phyloP scores from a whole-genome alignment of 1,139 yeast species.

The Taphrina deformans region DNA sequence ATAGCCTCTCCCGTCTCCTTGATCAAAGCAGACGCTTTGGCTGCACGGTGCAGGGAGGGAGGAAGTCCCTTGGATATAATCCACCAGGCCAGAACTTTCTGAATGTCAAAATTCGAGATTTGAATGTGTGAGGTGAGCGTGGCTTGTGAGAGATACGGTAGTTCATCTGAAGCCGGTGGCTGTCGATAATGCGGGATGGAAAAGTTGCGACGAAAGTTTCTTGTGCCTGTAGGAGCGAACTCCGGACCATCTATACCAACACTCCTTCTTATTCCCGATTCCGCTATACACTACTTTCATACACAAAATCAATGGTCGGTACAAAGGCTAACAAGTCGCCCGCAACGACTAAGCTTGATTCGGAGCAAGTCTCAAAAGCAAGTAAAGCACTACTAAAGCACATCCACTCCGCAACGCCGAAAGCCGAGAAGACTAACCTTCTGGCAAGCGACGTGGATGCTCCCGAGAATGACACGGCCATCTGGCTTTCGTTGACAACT shows the following conservation, averaged over 20 bases:
- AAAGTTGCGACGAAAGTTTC: conserved; percentile 12
- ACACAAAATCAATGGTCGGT: neutral
- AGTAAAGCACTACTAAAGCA: conserved; percentile 30
- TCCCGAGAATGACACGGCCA: conserved; percentile 36
- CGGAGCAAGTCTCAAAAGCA: conserved; percentile 19
- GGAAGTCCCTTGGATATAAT: no score
- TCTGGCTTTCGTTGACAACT: conserved; percentile 61
- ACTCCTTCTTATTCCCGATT: no score
- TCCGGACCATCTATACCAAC: no score
- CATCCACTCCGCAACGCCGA: conserved; percentile 10
- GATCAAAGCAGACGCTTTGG: no score
- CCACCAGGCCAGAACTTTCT: no score
- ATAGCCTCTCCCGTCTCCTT: no score
- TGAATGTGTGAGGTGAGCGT: no score
- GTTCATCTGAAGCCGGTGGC: conserved; percentile 5
- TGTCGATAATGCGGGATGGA: conserved; percentile 7
- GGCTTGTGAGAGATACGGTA: conserved; percentile 3
- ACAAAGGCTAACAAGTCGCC: conserved; percentile 3
- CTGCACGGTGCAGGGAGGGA: no score
- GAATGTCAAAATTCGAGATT: no score
- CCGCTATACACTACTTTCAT: no score
- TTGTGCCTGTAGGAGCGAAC: neutral
- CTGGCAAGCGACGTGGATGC: conserved; percentile 25
- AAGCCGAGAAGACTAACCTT: conserved; percentile 9
- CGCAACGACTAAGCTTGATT: conserved; percentile 16